Percentiles rank a stretch among this genome's conserved stretches.
Evolutionary conservation across 805 yeast genomes (phyloP).

Genomic region (Metschnikowia reukaufii): DNA sequence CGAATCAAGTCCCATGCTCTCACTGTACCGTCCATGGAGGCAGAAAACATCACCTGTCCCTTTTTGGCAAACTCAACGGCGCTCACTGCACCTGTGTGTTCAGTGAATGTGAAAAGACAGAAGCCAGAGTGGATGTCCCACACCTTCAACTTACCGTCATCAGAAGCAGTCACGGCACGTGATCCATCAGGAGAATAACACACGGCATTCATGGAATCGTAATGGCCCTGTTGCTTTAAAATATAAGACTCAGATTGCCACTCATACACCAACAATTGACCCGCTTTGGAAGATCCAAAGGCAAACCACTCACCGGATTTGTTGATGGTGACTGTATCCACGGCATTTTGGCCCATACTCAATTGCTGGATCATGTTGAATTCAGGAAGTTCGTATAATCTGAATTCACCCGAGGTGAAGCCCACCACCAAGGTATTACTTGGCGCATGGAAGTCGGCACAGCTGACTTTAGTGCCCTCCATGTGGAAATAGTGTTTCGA

Average conservation of each 20-base stretch:
- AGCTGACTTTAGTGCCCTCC: slow-evolving; percentile 63
- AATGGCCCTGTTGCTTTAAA: slow-evolving; percentile 95
- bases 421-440: slow-evolving; percentile 83
- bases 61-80: slow-evolving; percentile 82
- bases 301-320: slow-evolving; percentile 95
- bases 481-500: slow-evolving; percentile 73
- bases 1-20: slow-evolving; percentile 96
- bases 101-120: slow-evolving; percentile 87
- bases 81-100: slow-evolving; percentile 87
- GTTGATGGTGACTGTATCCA: slow-evolving; percentile 79
- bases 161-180: slow-evolving; percentile 87
- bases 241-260: slow-evolving; percentile 98
- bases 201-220: slow-evolving; percentile 80
- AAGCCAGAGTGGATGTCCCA: slow-evolving; percentile 96
- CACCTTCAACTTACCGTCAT: slow-evolving; percentile 93
- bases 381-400: slow-evolving; percentile 82
- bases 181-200: slow-evolving; percentile 95
- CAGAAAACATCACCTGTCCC: slow-evolving; percentile 88
- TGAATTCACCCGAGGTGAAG: slow-evolving; percentile 84
- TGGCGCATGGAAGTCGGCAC: slow-evolving; percentile 78
- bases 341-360: slow-evolving; percentile 87
- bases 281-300: slow-evolving; percentile 84
- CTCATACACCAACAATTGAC: slow-evolving; percentile 95
- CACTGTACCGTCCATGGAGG: slow-evolving; percentile 94
- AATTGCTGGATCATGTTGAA: slow-evolving; percentile 81